Evolutionary conservation across 1,284 basidiomycete genomes (phyloP).

Genomic region (Cronartium ribicola): DNA sequence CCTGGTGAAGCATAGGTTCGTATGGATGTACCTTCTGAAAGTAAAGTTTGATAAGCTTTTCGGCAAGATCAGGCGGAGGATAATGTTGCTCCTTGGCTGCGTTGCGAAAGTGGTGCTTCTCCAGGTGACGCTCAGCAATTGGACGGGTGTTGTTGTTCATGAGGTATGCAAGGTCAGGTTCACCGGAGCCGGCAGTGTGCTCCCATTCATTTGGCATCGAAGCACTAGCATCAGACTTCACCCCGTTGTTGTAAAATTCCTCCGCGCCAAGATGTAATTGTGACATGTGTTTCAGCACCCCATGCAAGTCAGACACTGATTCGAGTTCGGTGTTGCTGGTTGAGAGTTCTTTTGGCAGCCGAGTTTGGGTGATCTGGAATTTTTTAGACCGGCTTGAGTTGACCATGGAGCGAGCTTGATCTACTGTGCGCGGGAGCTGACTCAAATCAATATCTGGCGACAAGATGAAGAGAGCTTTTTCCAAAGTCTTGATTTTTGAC

Average conservation of each 20-base stretch:
- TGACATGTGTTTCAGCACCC: neutral
- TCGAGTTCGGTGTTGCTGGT: neutral
- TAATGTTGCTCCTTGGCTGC: neutral
- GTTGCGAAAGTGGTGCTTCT: neutral
- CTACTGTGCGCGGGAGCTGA: constrained; percentile 21
- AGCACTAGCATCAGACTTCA: neutral
- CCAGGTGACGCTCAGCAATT: neutral
- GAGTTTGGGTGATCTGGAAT: neutral
- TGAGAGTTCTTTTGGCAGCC: neutral
- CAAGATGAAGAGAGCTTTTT: constrained; percentile 13
- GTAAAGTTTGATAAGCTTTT: constrained; percentile 13
- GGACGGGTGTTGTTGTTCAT: neutral
- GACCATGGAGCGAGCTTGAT: constrained; percentile 27
- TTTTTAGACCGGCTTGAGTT: neutral
- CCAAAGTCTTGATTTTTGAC: constrained; percentile 12
- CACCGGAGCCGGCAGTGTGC: neutral
- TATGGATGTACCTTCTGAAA: constrained; percentile 20
- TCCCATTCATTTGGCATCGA: neutral
- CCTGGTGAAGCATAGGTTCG: constrained; percentile 7
- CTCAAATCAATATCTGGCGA: constrained; percentile 25
- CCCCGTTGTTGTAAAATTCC: neutral
- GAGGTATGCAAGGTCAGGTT: neutral
- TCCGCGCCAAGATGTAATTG: neutral
- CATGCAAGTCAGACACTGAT: neutral
- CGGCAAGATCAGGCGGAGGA: constrained; percentile 15